Percentiles rank a stretch among this genome's conserved stretches.
These are phyloP conservation scores for Mortierella sp. DNA, from an alignment of 371 early-diverging fungal genomes.

Conservation along the genomic window DNA sequence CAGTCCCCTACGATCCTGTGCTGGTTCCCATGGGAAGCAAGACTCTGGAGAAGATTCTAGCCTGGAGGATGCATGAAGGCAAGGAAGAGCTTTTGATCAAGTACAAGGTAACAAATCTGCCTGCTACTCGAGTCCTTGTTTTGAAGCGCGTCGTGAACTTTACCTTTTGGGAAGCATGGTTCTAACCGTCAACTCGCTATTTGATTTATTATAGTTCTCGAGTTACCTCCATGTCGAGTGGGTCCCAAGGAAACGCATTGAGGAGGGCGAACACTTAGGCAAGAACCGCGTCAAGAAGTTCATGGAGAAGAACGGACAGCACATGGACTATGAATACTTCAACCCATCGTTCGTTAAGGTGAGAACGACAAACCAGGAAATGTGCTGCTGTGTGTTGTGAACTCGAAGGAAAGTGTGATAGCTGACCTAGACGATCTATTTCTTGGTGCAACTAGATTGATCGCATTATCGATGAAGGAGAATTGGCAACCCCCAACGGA, in stretches of 20 bases:
- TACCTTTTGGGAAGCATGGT: neutral
- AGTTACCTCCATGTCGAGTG: constrained; percentile 91
- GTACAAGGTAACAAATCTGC: constrained; percentile 69
- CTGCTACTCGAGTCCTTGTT: neutral
- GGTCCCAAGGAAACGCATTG: constrained; percentile 77
- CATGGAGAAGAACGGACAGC: constrained; percentile 72
- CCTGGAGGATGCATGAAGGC: constrained; percentile 63
- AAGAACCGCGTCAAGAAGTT: constrained; percentile 87
- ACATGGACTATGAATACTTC: constrained; percentile 68
- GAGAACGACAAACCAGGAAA: neutral
- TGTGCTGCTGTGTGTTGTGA: neutral
- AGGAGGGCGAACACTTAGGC: constrained; percentile 75
- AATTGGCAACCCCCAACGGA: constrained; percentile 67
- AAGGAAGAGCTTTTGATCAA: constrained; percentile 70
- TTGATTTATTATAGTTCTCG: constrained; percentile 57
- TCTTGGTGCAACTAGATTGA: constrained; percentile 64
- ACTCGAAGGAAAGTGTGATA: neutral
- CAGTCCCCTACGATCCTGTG: constrained; percentile 70
- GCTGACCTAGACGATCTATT: neutral
- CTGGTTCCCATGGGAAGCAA: constrained; percentile 80
- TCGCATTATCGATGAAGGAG: constrained; percentile 90
- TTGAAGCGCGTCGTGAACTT: neutral
- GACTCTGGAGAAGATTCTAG: constrained; percentile 75
- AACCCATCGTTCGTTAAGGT: constrained; percentile 65
- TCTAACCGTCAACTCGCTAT: neutral